Evolutionary conservation across 257 asterid species (phyloP), one percentile per base, ranked within the genome.

Genomic region (Leptodermis oblonga): DNA sequence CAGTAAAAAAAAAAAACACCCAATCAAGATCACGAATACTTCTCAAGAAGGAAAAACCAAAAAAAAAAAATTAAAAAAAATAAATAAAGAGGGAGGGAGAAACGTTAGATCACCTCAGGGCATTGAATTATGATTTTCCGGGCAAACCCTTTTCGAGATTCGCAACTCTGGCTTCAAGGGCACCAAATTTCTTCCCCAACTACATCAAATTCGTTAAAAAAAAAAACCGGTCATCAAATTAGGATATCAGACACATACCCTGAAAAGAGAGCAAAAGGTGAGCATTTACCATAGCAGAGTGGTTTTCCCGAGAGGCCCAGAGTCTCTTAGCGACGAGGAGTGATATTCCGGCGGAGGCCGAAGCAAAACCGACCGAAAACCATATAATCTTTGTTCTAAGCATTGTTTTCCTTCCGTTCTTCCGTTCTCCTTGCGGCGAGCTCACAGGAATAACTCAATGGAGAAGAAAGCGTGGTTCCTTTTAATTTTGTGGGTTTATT

Each of bases 291-390:
- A 33, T 17, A 36, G 31, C 4, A 13, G 67, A 62, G 67, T 62
- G 67, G 22, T 20, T 36, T n/a, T 62, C 67, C 31, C 67, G 67
- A 26, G 67, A 36, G 67, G 67, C 67, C 67, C 67, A 62, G 4
- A 62, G 67, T n/a, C n/a, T 62, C 49, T 62, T 62, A 3, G 67
- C 67, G 6, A 62, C 67, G 49, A 62, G 33, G 31, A 37, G 10
- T 25, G 67, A 34, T 4, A 62, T 42, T 62, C 49, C 48, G 48
- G 67, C 67, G 49, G 67, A 62, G 49, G 67, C 67, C 18, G 67
- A 34, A 2, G 67, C 67, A 5, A 62, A 62, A 9, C 67, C 67
- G n/a, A 36, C 5, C n/a, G 67, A 7, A 26, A 62, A 62, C 67
- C 67, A 62, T 0, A 62, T 9, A 8, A 62, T 36, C n/a, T 37